Conservation (phyloP, 2,329 filamentous ascomycete species). For the Claviceps sp. region DNA sequence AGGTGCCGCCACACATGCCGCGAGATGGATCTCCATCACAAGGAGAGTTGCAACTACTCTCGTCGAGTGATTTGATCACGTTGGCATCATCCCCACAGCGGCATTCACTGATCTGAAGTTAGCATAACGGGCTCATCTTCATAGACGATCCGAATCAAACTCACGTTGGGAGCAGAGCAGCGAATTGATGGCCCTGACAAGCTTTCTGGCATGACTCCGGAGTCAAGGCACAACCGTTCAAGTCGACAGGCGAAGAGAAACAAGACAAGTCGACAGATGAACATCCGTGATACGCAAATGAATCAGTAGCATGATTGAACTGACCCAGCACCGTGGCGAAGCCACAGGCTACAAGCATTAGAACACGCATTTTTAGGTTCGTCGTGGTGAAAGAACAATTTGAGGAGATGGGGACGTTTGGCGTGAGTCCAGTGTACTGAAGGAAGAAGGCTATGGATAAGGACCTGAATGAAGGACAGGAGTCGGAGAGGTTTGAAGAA, state of each 20-base stretch:
- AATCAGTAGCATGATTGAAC: constrained; percentile 10
- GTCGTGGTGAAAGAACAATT: constrained; percentile 4
- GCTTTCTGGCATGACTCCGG: constrained; percentile 17
- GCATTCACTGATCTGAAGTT: constrained; percentile 16
- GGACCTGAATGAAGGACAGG: constrained; percentile 6
- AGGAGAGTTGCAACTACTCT: constrained; percentile 18
- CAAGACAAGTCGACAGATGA: constrained; percentile 15
- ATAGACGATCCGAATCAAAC: background rate
- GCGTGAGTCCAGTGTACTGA: constrained; percentile 1
- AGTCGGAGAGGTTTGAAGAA: constrained; percentile 3
- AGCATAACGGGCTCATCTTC: background rate
- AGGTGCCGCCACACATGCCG: constrained; percentile 22
- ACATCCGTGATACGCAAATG: constrained; percentile 16
- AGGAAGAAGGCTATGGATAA: constrained; percentile 3
- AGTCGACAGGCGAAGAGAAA: constrained; percentile 13
- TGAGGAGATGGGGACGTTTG: background rate
- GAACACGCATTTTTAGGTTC: constrained; percentile 11
- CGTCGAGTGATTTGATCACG: constrained; percentile 15
- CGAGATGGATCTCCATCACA: constrained; percentile 16
- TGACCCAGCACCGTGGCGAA: constrained; percentile 10
- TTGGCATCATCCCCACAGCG: constrained; percentile 21
- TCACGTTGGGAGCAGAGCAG: constrained; percentile 20
- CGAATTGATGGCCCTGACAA: constrained; percentile 16
- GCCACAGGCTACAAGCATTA: constrained; percentile 12
- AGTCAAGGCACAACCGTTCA: constrained; percentile 12